Conservation (phyloP, 306 rosid genomes). For the Gillenia trifoliata region DNA sequence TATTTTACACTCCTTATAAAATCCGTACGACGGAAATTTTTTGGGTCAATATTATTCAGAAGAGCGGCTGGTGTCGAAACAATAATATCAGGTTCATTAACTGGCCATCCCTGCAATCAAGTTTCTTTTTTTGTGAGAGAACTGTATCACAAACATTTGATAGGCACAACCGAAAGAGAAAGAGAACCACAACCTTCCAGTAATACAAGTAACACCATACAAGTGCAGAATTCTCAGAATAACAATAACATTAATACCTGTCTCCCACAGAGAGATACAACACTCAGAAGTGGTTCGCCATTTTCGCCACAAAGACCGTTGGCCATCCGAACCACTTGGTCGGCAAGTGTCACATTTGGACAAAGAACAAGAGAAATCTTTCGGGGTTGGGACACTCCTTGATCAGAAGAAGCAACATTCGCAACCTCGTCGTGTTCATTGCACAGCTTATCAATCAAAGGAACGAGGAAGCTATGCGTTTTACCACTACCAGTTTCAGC, state of each 20-base stretch:
- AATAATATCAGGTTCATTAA: conserved; percentile 63
- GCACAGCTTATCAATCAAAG: conserved; percentile 60
- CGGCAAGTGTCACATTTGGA: conserved; percentile 87
- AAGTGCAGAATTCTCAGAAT: neutral
- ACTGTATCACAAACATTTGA: neutral
- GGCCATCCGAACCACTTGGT: conserved; percentile 89
- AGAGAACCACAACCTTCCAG: neutral
- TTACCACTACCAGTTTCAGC: conserved; percentile 98
- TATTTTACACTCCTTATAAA: conserved; percentile 74
- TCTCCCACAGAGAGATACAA: conserved; percentile 74
- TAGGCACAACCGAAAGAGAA: conserved; percentile 4
- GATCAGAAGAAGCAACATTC: conserved; percentile 27
- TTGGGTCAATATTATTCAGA: conserved; percentile 68
- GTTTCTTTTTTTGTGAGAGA: conserved; percentile 2
- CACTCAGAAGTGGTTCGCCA: conserved; percentile 59
- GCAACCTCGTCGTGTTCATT: conserved; percentile 26
- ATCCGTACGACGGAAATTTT: conserved; percentile 45
- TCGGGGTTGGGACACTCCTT: conserved; percentile 21
- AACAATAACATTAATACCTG: conserved; percentile 51
- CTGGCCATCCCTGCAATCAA: conserved; percentile 83
- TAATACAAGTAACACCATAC: neutral
- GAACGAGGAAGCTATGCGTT: conserved; percentile 79
- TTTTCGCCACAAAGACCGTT: conserved; percentile 57
- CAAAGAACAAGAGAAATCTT: conserved; percentile 71
- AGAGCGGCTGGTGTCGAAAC: conserved; percentile 96